Base-by-base conservation (phyloP, 805 yeast genomes). In the Candida manassasensis region DNA sequence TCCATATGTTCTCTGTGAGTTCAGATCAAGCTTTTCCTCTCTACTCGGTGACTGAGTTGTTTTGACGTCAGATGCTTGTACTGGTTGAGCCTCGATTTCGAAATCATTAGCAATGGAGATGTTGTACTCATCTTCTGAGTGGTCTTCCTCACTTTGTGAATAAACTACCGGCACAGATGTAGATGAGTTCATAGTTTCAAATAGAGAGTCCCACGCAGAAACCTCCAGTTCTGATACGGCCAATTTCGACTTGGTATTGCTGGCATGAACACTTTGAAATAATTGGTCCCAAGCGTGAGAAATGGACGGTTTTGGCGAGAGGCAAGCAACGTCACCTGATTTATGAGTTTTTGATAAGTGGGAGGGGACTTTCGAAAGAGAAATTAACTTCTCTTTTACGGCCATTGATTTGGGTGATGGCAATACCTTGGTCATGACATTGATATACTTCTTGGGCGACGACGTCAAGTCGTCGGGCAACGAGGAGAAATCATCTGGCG, bases 381-480 rank as follows among this genome's bases (percentile, higher is more conserved):
- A 8, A 6, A 29, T 9, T 24, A 29, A 29, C 24, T 31, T 37
- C 30, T 37, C 43, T 6, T 27, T 19, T n/a, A 40, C 35, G 5
- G 30, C 24, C 2, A 22, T 26, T 16, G 32, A 29, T 15, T 14
- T 29, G 4, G 32, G 32, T 13, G 32, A 29, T 13, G 32, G 17
- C 13, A 29, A 29, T 10, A 29, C 19, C 6, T 29, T 18, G 14
- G 16, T 18, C 15, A 29, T 18, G 12, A 42, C 31, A 10, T 35
- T 33, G 8, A 38, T 34, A 19, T 32, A 39, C 24, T 43, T 46
- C 18, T 33, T 38, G 3, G 57, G 57, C 11, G 57, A 52, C 10
- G 34, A 40, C 10, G 50, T 47, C 24, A 50, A 33, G 5, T 32
- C 32, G 34, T 40, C 45, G 13, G 19, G 12, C 14, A 16, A 15